Evolutionary conservation across 139 green algal species (phyloP), one percentile per base, ranked within the genome.

Genomic region (Yamagishiella unicocca): DNA sequence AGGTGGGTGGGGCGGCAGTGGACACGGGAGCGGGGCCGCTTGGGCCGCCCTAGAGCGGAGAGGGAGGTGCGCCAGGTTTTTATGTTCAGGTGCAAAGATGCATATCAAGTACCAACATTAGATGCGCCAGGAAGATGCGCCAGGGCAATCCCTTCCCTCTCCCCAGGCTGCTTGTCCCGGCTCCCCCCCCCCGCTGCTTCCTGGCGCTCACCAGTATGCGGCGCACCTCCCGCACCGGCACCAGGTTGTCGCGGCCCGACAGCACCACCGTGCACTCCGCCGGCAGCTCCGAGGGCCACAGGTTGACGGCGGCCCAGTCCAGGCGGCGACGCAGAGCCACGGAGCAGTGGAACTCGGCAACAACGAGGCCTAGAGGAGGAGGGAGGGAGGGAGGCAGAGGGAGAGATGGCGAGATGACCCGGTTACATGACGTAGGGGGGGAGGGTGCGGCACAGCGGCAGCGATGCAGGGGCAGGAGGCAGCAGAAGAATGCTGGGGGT

Each of bases 221-320:
- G 22, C 7, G n/a, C 37, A 89, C 50, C 70, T 88, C 82, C 27
- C 43, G 27, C 46, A 87, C 89, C 1, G 84, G 89, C 66, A 92
- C 84, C 78, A 92, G 77, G 78, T 89, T 82, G 89, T 92, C 89
- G 2, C 46, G 35, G 27, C 89, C 89, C 2, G 19, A 38, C 14
- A 92, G 77, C 25, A 90, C 71, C 43, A 92, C 84, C 5, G 62
- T 85, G 78, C n/a, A 58, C 43, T 12, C 10, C 27, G 43, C 14
- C 40, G 87, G 85, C 64, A 90, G 62, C 46, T 92, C 89, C 1
- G 45, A 73, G 27, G 85, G 79, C 89, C 89, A 92, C 80, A 92
- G 62, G 80, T 92, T 92, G 53, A 92, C 54, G 22, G 66, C 37
- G 7, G 46, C 50, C 89, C 89, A 92, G 74, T 88, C 58, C 54